These are phyloP conservation scores for Nicotiana attenuata DNA, from an alignment of 257 asterid genomes.

Conservation along the genomic window DNA sequence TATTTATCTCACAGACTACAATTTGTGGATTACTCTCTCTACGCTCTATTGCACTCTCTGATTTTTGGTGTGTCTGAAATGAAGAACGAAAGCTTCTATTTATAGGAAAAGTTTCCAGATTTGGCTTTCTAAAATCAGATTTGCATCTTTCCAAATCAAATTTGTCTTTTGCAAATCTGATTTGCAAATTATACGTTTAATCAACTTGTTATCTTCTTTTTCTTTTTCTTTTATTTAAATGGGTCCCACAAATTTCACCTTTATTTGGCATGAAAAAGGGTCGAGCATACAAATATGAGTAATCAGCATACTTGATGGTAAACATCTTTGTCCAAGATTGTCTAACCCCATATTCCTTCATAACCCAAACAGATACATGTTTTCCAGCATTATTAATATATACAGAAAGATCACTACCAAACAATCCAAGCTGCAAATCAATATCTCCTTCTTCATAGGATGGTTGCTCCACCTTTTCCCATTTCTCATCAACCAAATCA, in stretches of 20 bases:
- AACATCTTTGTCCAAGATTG: conserved; percentile 25
- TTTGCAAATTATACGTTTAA: no score
- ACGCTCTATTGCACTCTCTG: no score
- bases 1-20: no score
- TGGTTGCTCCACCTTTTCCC: conserved; percentile 6
- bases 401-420: conserved; percentile 11
- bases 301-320: conserved; percentile 21
- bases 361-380: conserved; percentile 23
- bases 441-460: neutral
- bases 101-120: no score
- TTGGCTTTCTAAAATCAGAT: no score
- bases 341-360: conserved; percentile 21
- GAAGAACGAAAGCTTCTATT: no score
- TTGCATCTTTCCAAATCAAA: no score
- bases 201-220: no score
- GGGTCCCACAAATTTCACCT: conserved; percentile 33
- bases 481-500: conserved; percentile 4
- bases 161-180: no score
- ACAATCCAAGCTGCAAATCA: neutral
- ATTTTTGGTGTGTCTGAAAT: no score
- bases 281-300: neutral
- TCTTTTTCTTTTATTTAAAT: no score
- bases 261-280: conserved; percentile 29
- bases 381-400: neutral
- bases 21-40: no score